phyloP scores from a whole-genome alignment of 768 basidiomycete species.

The Leccinum rimulosum region DNA sequence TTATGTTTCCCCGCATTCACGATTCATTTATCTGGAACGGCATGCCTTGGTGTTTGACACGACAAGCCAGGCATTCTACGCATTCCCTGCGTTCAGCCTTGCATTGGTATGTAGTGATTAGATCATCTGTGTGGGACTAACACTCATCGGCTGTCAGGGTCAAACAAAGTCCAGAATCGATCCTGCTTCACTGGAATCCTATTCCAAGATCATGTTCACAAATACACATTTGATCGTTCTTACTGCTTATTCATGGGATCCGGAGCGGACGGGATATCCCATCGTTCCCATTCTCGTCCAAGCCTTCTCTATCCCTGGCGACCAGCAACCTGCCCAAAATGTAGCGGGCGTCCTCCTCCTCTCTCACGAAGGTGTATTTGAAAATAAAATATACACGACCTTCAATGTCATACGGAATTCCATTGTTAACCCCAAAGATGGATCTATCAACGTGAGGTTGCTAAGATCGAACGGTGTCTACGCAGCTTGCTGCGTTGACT shows the following conservation, averaged over 20 bases:
- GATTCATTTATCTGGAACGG: no score
- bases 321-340: not conserved
- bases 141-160: not conserved
- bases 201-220: not conserved
- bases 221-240: not conserved
- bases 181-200: not conserved
- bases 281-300: not conserved
- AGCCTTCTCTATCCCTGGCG: not conserved
- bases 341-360: not conserved
- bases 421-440: not conserved
- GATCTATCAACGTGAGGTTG: not conserved
- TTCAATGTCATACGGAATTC: not conserved
- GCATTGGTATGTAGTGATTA: no score
- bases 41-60: no score
- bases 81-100: no score
- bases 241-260: not conserved
- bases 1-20: no score
- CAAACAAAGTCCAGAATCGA: not conserved
- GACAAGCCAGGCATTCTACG: no score
- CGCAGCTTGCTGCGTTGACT: not conserved
- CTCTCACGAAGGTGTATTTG: not conserved
- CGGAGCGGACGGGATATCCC: not conserved
- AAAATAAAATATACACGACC: not conserved
- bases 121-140: not conserved
- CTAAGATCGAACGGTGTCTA: not conserved